Evolutionary conservation across 306 rosid species (phyloP).

Genomic region (Macrotyloma uniflorum): DNA sequence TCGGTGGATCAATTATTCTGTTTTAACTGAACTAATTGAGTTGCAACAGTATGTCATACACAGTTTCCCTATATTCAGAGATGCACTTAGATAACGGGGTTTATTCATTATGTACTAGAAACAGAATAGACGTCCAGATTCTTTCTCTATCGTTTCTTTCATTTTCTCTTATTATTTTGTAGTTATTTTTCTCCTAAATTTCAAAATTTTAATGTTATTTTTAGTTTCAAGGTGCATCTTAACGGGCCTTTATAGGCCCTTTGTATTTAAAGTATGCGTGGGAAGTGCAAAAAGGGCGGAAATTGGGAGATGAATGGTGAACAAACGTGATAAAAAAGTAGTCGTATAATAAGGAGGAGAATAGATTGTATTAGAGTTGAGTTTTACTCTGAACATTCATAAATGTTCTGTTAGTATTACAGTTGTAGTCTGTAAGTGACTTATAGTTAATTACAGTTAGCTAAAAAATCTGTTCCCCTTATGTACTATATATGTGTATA

Average conservation of each 20-base stretch:
- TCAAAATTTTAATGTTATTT: background rate
- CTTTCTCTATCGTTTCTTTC: background rate
- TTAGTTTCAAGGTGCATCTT: slow-evolving; percentile 5
- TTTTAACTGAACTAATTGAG: background rate
- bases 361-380: no score
- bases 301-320: no score
- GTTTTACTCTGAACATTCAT: no score
- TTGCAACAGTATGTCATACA: background rate
- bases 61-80: background rate
- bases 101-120: background rate
- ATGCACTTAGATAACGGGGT: background rate
- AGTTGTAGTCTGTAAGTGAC: no score
- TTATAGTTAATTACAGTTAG: no score
- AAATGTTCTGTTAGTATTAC: no score
- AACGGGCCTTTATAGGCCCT: background rate
- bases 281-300: no score
- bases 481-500: no score
- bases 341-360: no score
- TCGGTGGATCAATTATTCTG: background rate
- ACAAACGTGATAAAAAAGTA: no score
- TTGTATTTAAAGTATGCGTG: no score
- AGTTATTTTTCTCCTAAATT: background rate
- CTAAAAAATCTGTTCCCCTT: no score
- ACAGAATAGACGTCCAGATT: background rate
- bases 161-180: background rate